Evolutionary conservation across 1,284 basidiomycete species (phyloP).

Genomic region (Fomitopsis schrenkii): DNA sequence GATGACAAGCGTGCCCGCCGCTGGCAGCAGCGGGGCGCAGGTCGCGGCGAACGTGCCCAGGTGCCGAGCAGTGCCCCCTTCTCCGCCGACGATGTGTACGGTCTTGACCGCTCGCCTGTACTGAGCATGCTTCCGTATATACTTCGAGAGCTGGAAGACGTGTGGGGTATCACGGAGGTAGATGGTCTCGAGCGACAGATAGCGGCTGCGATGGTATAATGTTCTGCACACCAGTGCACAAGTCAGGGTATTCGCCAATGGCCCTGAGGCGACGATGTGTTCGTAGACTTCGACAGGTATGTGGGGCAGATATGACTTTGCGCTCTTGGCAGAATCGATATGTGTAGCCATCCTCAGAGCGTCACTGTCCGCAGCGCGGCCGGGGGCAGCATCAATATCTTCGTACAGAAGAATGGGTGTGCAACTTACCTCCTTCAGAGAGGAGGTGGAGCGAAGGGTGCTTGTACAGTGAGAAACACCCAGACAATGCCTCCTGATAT

Average conservation of each 20-base stretch:
- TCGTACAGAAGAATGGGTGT: no score
- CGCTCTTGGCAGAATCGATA: no score
- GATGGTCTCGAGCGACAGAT: background rate
- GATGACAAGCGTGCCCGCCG: background rate
- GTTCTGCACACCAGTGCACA: background rate
- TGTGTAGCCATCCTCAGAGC: no score
- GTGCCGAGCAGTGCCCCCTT: background rate
- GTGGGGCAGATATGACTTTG: background rate
- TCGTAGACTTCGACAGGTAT: background rate
- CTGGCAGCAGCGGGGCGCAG: background rate
- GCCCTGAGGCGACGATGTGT: background rate
- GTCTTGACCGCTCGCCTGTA: background rate
- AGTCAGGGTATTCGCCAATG: background rate
- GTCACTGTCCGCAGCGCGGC: no score
- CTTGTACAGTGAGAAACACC: no score
- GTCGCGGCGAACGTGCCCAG: background rate
- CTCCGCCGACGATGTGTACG: background rate
- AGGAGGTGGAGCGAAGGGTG: no score
- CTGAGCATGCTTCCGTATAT: background rate
- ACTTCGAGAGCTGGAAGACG: background rate
- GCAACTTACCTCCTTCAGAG: no score
- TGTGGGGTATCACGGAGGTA: background rate
- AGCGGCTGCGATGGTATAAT: background rate
- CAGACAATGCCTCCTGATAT: no score
- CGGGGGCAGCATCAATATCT: no score